Evolutionary conservation across 2,329 filamentous ascomycete genomes (phyloP).

Genomic region (Beauveria bassiana): DNA sequence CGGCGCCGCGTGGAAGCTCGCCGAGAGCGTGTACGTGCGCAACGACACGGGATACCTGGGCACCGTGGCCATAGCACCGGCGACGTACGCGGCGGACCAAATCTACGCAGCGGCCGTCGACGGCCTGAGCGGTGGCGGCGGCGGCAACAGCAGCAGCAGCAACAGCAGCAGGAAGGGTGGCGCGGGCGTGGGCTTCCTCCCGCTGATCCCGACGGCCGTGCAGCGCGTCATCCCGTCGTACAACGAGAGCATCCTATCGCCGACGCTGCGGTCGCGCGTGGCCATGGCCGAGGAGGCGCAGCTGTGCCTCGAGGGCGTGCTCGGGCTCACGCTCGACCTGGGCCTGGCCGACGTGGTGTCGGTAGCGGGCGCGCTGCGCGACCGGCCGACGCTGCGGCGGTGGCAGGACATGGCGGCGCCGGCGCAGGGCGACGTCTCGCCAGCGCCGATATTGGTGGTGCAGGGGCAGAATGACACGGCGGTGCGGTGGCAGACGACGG

Average conservation of each 20-base stretch:
- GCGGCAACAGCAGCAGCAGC: not conserved
- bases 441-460: slow-evolving; percentile 12
- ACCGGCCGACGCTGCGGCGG: not conserved
- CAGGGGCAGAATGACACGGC: slow-evolving; percentile 11
- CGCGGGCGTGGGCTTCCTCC: not conserved
- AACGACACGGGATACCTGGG: slow-evolving; percentile 11
- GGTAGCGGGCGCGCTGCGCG: not conserved
- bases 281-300: not conserved
- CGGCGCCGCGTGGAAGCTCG: slow-evolving; percentile 16
- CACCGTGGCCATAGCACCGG: slow-evolving; percentile 14
- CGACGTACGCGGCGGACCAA: slow-evolving; percentile 8
- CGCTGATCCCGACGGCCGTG: not conserved
- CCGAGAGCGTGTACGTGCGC: slow-evolving; percentile 10
- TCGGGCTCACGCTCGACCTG: slow-evolving; percentile 6
- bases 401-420: slow-evolving; percentile 12
- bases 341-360: not conserved
- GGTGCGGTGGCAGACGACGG: slow-evolving; percentile 4
- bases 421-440: slow-evolving; percentile 6
- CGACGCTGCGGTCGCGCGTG: not conserved
- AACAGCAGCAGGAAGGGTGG: not conserved
- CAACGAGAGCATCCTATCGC: not conserved
- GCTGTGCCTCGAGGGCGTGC: not conserved
- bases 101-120: not conserved
- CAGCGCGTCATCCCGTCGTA: slow-evolving; percentile 1
- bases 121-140: not conserved